phyloP scores from a whole-genome alignment of 2,329 filamentous ascomycete species.

The Lomentospora prolificans region DNA sequence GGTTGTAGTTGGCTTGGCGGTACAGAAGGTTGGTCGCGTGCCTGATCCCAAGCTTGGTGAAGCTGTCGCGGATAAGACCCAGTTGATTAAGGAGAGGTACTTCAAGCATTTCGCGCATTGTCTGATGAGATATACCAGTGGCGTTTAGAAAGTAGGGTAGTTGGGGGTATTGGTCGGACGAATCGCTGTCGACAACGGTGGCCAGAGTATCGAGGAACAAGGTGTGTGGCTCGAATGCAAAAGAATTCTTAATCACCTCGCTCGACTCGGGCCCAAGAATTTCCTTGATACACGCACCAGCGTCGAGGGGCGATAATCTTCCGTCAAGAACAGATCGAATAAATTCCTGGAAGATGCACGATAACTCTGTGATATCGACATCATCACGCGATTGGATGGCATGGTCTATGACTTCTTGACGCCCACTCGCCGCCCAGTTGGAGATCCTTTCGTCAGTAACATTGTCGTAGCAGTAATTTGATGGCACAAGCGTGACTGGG shows the following conservation, averaged over 20 bases:
- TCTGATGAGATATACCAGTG: constrained; percentile 58
- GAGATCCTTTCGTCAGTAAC: constrained; percentile 60
- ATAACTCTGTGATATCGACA: constrained; percentile 59
- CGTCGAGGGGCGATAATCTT: constrained; percentile 55
- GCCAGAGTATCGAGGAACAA: constrained; percentile 78
- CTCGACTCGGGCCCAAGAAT: constrained; percentile 53
- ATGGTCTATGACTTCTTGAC: constrained; percentile 55
- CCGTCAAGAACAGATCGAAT: constrained; percentile 64
- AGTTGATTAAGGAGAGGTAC: constrained; percentile 63
- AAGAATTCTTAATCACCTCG: constrained; percentile 39
- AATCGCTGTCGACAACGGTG: constrained; percentile 64
- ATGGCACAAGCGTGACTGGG: constrained; percentile 23
- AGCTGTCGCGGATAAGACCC: constrained; percentile 76
- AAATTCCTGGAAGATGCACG: constrained; percentile 74
- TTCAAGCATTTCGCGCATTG: constrained; percentile 80
- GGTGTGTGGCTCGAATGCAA: constrained; percentile 50
- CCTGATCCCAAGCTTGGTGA: constrained; percentile 71
- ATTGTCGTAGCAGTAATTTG: constrained; percentile 62
- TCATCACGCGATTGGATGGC: constrained; percentile 55
- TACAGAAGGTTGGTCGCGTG: constrained; percentile 91
- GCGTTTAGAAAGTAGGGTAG: constrained; percentile 62
- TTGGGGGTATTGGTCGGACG: constrained; percentile 33
- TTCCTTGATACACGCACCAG: constrained; percentile 63
- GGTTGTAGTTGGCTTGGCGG: constrained; percentile 91
- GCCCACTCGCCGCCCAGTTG: constrained; percentile 59